Base-by-base conservation (phyloP, 2,329 filamentous ascomycete genomes). In the Coleophoma eucalyptorum region DNA sequence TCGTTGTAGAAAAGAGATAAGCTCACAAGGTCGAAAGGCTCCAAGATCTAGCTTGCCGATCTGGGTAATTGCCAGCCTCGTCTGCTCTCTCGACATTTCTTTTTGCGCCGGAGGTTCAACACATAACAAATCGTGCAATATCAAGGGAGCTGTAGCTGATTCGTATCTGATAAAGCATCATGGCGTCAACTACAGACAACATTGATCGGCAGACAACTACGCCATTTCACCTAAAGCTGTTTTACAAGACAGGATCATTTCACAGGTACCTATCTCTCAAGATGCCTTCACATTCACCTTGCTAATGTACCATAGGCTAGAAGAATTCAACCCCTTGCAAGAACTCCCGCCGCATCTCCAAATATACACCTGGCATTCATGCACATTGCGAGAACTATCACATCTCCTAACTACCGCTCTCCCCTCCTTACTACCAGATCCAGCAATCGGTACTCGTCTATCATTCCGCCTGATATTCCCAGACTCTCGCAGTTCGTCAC, bases 401-500 rank as follows among this genome's bases (percentile, higher is more conserved):
- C 82, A 89, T 50, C 84, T 93, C 49, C 79, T 97, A 50, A 81
- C 83, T 26, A 80, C 81, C 46, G 79, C 86, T 1, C 75, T 89
- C 1, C 87, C 89, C 0, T 71, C 75, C 2, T 72, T 90, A 18
- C 79, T 96, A 3, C 90, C 91, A 1, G 74, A 78, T 35, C 89
- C 89, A 0, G 81, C 86, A 6, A 79, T 91, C 38, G 92, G 93
- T 54, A 93, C 91, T 8, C 84, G 93, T 49, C 78, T 97, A n/a
- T 84, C 83, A 54, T 97, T 94, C 71, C 87, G 92, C 44, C 80
- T 96, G 16, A 83, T 97, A 49, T 96, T 88, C 66, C 87, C 89
- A 2, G 90, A 96, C 68, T 65, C 50, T 56, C 65, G 50, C 56
- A 64, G 46, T 53, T 54, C 54, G 56, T 50, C 55, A 57, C 6